Evolutionary conservation across 305 asterid genomes (phyloP).

Genomic region (Fraxinus velutina): DNA sequence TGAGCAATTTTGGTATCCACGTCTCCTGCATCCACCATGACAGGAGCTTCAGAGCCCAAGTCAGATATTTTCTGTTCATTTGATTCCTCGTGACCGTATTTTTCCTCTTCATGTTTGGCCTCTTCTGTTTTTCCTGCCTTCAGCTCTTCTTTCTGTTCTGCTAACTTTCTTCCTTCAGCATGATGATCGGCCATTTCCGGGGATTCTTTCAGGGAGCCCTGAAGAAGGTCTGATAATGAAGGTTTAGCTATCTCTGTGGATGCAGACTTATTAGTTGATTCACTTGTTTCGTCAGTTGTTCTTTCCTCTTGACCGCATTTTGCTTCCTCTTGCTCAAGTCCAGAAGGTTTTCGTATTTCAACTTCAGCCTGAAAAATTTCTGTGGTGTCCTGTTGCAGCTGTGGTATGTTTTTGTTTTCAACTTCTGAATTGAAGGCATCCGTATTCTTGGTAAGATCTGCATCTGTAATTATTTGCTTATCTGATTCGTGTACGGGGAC

Average conservation of each 20-base stretch:
- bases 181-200: conserved; percentile 23
- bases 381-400: conserved; percentile 16
- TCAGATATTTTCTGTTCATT: conserved; percentile 33
- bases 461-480: conserved; percentile 29
- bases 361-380: conserved; percentile 26
- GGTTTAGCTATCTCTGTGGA: conserved; percentile 26
- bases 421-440: conserved; percentile 19
- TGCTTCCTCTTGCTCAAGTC: conserved; percentile 25
- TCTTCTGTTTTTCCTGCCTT: conserved; percentile 30
- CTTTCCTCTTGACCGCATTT: conserved; percentile 25
- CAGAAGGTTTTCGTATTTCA: conserved; percentile 22
- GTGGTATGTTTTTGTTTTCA: conserved; percentile 21
- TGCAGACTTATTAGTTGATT: conserved; percentile 22
- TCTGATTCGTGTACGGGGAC: conserved; percentile 22
- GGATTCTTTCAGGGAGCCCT: conserved; percentile 28
- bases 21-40: conserved; percentile 54
- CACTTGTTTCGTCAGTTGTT: conserved; percentile 21
- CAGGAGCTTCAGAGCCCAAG: conserved; percentile 50
- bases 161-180: conserved; percentile 27
- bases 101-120: conserved; percentile 30
- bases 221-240: conserved; percentile 37
- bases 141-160: conserved; percentile 27
- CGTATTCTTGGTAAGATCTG: conserved; percentile 17
- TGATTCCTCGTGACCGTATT: conserved; percentile 41
- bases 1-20: conserved; percentile 50